Conservation (phyloP, 441 rosid species). For the Syzygium malaccense region DNA sequence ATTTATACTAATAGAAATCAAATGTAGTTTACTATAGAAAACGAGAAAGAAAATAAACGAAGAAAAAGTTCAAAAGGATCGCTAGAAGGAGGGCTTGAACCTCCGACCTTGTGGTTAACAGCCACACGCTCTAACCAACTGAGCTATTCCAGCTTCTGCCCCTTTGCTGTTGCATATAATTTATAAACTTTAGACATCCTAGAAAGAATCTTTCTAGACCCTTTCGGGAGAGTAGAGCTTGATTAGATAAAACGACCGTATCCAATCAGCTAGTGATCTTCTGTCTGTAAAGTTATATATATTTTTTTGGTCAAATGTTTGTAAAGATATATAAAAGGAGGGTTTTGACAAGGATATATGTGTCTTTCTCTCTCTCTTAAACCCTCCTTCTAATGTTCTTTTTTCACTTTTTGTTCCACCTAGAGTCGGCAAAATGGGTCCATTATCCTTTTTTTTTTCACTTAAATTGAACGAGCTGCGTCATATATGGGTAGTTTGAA, state of each 20-base stretch:
- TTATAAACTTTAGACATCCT: rapidly evolving
- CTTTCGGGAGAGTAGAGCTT: background rate
- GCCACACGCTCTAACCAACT: slow-evolving; percentile 10
- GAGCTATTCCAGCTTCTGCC: background rate
- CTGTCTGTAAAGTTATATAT: background rate
- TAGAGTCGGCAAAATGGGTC: background rate
- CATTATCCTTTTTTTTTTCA: background rate
- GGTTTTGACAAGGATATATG: background rate
- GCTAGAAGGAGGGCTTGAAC: slow-evolving; percentile 4
- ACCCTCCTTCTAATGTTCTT: background rate
- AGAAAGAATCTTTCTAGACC: background rate
- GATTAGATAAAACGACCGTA: background rate
- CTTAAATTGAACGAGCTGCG: background rate
- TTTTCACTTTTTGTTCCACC: background rate
- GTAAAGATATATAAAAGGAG: background rate
- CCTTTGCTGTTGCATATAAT: rapidly evolving
- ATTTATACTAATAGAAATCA: background rate
- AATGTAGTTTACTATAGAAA: background rate
- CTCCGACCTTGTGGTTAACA: slow-evolving; percentile 11
- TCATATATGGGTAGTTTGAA: background rate
- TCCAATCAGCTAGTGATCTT: background rate
- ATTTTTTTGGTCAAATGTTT: background rate
- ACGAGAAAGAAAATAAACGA: background rate
- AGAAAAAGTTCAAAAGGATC: background rate
- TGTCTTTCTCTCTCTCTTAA: background rate